Evolutionary conservation across 2,329 filamentous ascomycete species (phyloP).

Genomic region (Paraphoma sp.): DNA sequence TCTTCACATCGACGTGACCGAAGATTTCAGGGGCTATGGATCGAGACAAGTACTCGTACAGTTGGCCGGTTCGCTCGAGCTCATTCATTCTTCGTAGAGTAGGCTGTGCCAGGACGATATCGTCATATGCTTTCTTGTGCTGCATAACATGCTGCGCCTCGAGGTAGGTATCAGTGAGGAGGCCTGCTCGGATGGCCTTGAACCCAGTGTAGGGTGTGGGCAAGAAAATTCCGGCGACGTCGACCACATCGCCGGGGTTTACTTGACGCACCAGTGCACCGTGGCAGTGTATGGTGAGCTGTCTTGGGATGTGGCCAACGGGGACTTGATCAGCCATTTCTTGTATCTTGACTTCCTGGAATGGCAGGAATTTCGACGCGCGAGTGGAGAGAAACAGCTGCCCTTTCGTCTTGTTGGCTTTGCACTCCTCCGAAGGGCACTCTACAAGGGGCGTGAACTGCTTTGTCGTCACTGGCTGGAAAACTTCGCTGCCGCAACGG

Average conservation of each 20-base stretch:
- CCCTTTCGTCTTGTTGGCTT: constrained; percentile 87
- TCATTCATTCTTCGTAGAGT: constrained; percentile 85
- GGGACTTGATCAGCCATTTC: constrained; percentile 99
- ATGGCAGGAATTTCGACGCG: constrained; percentile 94
- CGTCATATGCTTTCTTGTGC: constrained; percentile 97
- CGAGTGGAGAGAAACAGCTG: constrained; percentile 94
- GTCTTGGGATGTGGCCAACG: constrained; percentile 94
- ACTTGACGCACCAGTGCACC: constrained; percentile 85
- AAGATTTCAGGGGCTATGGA: constrained; percentile 98
- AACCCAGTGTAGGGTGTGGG: constrained; percentile 99
- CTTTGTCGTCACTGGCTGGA: constrained; percentile 91
- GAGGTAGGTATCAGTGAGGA: constrained; percentile 96
- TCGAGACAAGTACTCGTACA: constrained; percentile 94
- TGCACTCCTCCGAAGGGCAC: constrained; percentile 90
- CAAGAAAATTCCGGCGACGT: constrained; percentile 93
- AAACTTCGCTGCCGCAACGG: constrained; percentile 94
- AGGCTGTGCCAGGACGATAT: constrained; percentile 81
- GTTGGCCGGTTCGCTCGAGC: constrained; percentile 82
- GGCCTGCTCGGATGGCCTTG: constrained; percentile 91
- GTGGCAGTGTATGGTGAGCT: constrained; percentile 87
- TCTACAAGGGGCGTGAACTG: constrained; percentile 86
- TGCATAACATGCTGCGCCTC: constrained; percentile 93
- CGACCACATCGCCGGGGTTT: constrained; percentile 92
- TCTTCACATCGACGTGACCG: constrained; percentile 96
- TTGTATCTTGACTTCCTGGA: constrained; percentile 98